These are phyloP conservation scores for Exophiala bonariae DNA, from an alignment of 2,329 filamentous ascomycete genomes.

Conservation along the genomic window DNA sequence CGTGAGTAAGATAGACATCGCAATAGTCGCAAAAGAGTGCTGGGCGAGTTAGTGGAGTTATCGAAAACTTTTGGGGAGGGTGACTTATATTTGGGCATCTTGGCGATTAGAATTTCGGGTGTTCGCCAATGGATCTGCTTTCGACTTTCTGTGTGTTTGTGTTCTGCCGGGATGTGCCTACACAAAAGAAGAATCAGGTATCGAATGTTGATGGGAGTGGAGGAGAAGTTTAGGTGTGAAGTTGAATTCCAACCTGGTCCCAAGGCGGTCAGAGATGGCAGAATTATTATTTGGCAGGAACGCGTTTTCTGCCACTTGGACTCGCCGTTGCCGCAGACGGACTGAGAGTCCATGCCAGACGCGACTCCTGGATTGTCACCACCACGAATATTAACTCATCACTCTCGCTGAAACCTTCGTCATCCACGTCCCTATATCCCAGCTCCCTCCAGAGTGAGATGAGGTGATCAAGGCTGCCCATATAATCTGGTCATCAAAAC, in stretches of 20 bases:
- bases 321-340: constrained; percentile 49
- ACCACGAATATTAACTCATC: too few species aligned
- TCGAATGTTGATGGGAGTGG: too few species aligned
- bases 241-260: too few species aligned
- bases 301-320: too few species aligned
- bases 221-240: too few species aligned
- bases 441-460: too few species aligned
- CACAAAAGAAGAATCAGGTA: too few species aligned
- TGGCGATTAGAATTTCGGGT: constrained; percentile 35
- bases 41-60: constrained; percentile 38
- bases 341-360: constrained; percentile 59
- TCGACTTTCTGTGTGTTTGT: neutral
- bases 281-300: constrained; percentile 8
- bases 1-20: constrained; percentile 99
- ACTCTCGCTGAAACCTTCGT: too few species aligned
- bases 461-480: neutral
- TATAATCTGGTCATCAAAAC: too few species aligned
- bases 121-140: too few species aligned
- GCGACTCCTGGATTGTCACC: constrained; percentile 22
- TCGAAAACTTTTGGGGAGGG: constrained; percentile 14
- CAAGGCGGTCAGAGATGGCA: constrained; percentile 20
- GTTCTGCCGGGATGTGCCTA: too few species aligned
- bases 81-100: constrained; percentile 84
- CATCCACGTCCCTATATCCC: too few species aligned
- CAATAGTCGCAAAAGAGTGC: constrained; percentile 92